phyloP scores from a whole-genome alignment of 148 eudicot species.

The Selenicereus undatus region DNA sequence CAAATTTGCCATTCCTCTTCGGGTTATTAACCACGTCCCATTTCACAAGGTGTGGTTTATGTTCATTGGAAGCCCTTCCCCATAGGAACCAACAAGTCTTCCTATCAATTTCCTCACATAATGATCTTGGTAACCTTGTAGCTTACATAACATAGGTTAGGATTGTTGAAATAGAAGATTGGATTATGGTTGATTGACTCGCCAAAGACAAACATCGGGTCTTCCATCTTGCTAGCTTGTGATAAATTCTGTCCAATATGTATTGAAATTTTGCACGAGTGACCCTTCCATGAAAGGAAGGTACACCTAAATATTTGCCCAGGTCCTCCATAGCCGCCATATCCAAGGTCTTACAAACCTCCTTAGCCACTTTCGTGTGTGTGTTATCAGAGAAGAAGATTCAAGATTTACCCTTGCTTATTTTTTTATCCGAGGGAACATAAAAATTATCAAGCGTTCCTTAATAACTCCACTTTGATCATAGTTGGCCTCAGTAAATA shows the following conservation, averaged over 20 bases:
- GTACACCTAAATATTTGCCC: background rate
- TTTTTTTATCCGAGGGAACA: background rate
- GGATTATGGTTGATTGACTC: background rate
- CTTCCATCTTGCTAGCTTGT: background rate
- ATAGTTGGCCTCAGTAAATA: too few species aligned
- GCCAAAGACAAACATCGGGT: background rate
- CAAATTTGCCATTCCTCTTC: background rate
- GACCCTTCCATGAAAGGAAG: background rate
- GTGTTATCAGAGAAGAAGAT: background rate
- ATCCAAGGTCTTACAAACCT: background rate
- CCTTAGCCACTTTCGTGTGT: rapidly evolving
- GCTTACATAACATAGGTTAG: background rate
- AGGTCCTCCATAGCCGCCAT: background rate
- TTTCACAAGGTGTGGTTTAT: background rate
- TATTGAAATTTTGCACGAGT: background rate
- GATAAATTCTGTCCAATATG: background rate
- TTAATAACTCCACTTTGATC: background rate
- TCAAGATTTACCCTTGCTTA: background rate
- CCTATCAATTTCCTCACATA: background rate
- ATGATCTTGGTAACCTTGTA: background rate
- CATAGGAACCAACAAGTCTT: background rate
- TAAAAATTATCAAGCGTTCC: background rate
- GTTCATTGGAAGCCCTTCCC: background rate
- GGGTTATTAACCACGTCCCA: background rate
- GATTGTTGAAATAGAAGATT: background rate